Evolutionary conservation across 371 early-diverging fungal genomes (phyloP), one percentile per base, ranked within the genome.

Genomic region (Rhizopus sp.): DNA sequence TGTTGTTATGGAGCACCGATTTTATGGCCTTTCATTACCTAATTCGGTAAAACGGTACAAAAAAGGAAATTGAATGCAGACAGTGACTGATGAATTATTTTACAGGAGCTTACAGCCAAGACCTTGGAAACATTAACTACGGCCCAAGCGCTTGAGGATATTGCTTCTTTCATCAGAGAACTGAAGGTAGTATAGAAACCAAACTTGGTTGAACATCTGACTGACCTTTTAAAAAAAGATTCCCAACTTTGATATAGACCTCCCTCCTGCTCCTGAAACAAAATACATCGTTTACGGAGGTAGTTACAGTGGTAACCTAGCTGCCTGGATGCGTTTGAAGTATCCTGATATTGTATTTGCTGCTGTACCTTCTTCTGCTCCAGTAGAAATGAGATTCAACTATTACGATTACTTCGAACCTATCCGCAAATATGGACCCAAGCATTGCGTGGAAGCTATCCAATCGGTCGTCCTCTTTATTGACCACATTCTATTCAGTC

Each of bases 261-360:
- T 60, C 6, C 63, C 75, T 30, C 68, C 80, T 12, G 69, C 62
- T 7, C 64, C 72, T 38, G 53, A 65, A 10, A 70, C 82, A 32
- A 87, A 84, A 57, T 88, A 89, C 83, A 80, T 91, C 13, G 69
- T 80, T 0, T 72, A 80, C 5, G 91, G 93, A 16, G 88, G 88
- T 31, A 86, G 86, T 9, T 92, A 90, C 61, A 73, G 86, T 17
- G 91, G 88, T 3, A 88, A 82, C 51, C 59, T 90, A 7, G 88
- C 89, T 7, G 85, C 85, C 0, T 92, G 91, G 91, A 72, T 84
- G 59, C 79, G 88, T 12, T 64, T 72, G 33, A 72, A 77, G 66
- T 87, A 87, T 62, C 91, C 90, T 1, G 70, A 85, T 15, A 61
- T 89, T 31, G 65, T 91, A 7, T 80, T 78, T 62, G 89, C 86